Evolutionary conservation across 2,329 filamentous ascomycete genomes (phyloP).

Genomic region (Aspergillus vadensis): DNA sequence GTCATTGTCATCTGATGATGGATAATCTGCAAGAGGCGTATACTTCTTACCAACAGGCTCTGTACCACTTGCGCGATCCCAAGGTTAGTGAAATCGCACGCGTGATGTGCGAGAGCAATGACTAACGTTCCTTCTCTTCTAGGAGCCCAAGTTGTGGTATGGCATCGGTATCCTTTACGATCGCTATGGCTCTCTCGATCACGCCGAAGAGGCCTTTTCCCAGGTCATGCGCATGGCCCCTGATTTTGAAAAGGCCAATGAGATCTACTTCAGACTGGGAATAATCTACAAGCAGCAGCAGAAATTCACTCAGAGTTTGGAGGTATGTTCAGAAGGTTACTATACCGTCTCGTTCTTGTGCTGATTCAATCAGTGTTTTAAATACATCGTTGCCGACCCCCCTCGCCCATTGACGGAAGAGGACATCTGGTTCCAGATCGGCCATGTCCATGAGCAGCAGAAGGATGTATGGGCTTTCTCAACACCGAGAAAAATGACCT

Average conservation of each 20-base stretch:
- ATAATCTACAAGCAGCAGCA: constrained; percentile 99
- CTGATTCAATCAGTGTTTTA: constrained; percentile 73
- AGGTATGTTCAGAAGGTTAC: constrained; percentile 60
- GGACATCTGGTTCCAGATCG: constrained; percentile 99
- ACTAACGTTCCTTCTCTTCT: constrained; percentile 17
- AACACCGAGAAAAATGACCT: background rate
- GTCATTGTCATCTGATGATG: constrained; percentile 99
- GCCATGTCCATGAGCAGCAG: constrained; percentile 97
- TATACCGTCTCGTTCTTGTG: constrained; percentile 1
- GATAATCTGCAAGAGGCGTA: constrained; percentile 97
- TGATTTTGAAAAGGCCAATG: constrained; percentile 96
- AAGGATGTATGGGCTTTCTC: constrained; percentile 78
- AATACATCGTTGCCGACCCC: constrained; percentile 92
- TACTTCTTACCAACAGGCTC: constrained; percentile 90
- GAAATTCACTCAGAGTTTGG: constrained; percentile 87
- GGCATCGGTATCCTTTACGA: constrained; percentile 98
- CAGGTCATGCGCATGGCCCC: constrained; percentile 99
- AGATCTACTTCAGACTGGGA: constrained; percentile 97
- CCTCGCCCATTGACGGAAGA: constrained; percentile 92
- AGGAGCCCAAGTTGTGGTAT: constrained; percentile 98
- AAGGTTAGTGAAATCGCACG: constrained; percentile 63
- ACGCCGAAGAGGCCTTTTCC: constrained; percentile 96
- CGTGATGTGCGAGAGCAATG: background rate
- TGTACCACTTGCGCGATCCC: constrained; percentile 89
- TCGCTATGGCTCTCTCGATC: constrained; percentile 91